phyloP scores from a whole-genome alignment of 345 rosid species.

The Passiflora organensis region DNA sequence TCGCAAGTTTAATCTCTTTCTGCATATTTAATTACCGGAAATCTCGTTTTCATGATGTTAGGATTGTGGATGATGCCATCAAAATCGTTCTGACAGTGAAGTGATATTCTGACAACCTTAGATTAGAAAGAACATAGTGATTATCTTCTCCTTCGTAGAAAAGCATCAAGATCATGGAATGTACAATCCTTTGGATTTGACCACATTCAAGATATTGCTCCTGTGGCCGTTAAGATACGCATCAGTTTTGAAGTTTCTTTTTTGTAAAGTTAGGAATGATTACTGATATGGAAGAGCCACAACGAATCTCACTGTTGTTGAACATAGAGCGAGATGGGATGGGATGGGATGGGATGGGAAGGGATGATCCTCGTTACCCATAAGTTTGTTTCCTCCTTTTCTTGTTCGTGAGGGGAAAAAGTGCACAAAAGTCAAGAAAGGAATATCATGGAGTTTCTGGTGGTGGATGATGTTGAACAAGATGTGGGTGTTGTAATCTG shows the following conservation, averaged over 20 bases:
- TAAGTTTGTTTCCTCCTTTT: neutral
- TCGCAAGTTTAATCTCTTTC: neutral
- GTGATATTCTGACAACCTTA: neutral
- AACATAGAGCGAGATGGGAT: neutral
- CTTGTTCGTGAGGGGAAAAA: neutral
- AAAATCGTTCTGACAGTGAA: slow-evolving; percentile 4
- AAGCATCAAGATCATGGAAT: neutral
- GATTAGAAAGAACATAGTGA: neutral
- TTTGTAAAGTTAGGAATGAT: slow-evolving; percentile 8
- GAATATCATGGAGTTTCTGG: slow-evolving; percentile 3
- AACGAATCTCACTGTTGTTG: slow-evolving; percentile 5
- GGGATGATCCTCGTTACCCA: too few species aligned
- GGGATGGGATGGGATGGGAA: too few species aligned
- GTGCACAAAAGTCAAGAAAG: neutral
- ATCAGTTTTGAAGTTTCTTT: slow-evolving; percentile 2
- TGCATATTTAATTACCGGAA: neutral
- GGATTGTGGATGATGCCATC: slow-evolving; percentile 11
- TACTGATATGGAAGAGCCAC: slow-evolving; percentile 6
- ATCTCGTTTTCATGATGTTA: slow-evolving; percentile 6
- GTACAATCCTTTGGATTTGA: slow-evolving; percentile 6
- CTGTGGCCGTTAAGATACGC: slow-evolving; percentile 10
- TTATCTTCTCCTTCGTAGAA: neutral
- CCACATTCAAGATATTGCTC: slow-evolving; percentile 4
- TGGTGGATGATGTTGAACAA: slow-evolving; percentile 4
- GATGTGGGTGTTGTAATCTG: slow-evolving; percentile 4